These are phyloP conservation scores for Neocallimastix lanati DNA, from an alignment of 192 early-diverging fungal genomes.

Conservation along the genomic window DNA sequence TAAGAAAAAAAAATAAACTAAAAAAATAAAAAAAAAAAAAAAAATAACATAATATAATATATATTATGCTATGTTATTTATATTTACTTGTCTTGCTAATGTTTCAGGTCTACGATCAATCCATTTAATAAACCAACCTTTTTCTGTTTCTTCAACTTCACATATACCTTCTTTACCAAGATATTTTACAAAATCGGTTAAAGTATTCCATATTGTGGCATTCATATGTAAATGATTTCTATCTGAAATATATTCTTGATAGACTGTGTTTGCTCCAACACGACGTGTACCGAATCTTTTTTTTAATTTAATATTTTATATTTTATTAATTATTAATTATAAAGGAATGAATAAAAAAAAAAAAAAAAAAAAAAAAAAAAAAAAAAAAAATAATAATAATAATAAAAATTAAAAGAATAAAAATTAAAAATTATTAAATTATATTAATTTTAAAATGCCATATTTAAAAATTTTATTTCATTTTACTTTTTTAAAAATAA, in stretches of 20 bases:
- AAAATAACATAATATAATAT: not conserved
- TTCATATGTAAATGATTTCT: slow-evolving; percentile 92
- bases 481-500: too few species aligned
- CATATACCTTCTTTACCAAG: slow-evolving; percentile 68
- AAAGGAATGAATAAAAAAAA: too few species aligned
- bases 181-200: slow-evolving; percentile 73
- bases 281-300: slow-evolving; percentile 54
- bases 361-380: too few species aligned
- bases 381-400: too few species aligned
- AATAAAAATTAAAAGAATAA: too few species aligned
- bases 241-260: slow-evolving; percentile 90
- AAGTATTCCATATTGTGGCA: slow-evolving; percentile 74
- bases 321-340: too few species aligned
- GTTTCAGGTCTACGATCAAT: slow-evolving; percentile 80
- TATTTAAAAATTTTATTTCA: too few species aligned
- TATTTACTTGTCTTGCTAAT: slow-evolving; percentile 51
- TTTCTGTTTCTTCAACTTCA: slow-evolving; percentile 72
- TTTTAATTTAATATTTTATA: not conserved
- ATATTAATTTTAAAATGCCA: too few species aligned
- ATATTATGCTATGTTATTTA: not conserved
- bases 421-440: too few species aligned
- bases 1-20: too few species aligned
- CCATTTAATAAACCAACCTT: slow-evolving; percentile 80
- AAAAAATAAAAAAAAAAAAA: not conserved
- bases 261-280: slow-evolving; percentile 82